Conservation (phyloP, 352 stramenopile genomes). For the Globisporangium barbulae region DNA sequence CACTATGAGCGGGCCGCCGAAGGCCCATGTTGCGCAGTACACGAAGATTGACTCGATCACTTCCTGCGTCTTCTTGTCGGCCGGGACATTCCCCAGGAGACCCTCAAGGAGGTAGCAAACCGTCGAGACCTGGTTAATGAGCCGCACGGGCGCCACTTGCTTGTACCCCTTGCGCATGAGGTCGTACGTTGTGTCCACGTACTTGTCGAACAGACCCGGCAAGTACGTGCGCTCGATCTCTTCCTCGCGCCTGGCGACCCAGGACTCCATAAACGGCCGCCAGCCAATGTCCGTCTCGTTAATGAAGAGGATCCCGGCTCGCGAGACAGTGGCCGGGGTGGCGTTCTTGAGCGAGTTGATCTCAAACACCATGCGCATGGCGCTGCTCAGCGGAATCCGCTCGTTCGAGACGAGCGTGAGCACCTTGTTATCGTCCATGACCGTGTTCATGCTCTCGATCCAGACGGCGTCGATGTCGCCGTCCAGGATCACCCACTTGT, state of each 20-base stretch:
- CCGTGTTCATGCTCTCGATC: conserved; percentile 95
- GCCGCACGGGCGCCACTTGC: conserved; percentile 90
- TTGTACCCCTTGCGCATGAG: conserved; percentile 95
- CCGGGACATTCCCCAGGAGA: conserved; percentile 76
- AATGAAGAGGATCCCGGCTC: conserved; percentile 87
- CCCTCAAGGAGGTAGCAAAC: conserved; percentile 96
- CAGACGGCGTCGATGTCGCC: conserved; percentile 88
- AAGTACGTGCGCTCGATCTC: conserved; percentile 92
- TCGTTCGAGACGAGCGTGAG: conserved; percentile 92
- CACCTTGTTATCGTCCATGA: conserved; percentile 98
- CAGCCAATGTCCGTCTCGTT: conserved; percentile 92
- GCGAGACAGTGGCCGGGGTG: conserved; percentile 81
- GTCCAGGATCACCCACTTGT: conserved; percentile 89
- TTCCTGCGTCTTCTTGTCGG: conserved; percentile 91
- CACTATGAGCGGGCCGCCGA: conserved; percentile 93
- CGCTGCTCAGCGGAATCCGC: conserved; percentile 73
- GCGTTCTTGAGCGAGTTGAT: conserved; percentile 90
- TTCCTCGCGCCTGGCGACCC: conserved; percentile 89
- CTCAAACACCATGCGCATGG: conserved; percentile 91
- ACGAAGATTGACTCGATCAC: conserved; percentile 96
- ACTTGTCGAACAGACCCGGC: conserved; percentile 95
- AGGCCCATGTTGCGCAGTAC: conserved; percentile 96
- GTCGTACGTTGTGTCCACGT: conserved; percentile 93
- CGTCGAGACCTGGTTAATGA: conserved; percentile 96
- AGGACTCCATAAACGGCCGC: conserved; percentile 96